phyloP scores from a whole-genome alignment of 2,329 filamentous ascomycete genomes.

The Fusarium xyrophilum region DNA sequence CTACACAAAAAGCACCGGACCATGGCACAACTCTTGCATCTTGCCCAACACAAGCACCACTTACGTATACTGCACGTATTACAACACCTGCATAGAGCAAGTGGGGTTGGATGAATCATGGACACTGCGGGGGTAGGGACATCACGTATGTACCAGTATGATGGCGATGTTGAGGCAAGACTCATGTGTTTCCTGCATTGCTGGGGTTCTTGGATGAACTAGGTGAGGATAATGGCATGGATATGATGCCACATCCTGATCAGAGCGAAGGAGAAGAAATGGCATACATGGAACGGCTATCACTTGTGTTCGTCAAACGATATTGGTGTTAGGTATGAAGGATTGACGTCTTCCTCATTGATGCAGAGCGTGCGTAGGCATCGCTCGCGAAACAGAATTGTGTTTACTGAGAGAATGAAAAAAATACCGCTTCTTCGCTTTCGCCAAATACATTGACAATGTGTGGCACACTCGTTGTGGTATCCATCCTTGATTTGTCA shows the following conservation, averaged over 20 bases:
- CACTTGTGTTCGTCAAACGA: background rate
- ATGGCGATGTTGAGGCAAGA: background rate
- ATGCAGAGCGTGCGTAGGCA: slow-evolving; percentile 22
- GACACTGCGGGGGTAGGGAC: background rate
- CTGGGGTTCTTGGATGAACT: background rate
- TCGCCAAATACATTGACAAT: slow-evolving; percentile 31
- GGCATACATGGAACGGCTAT: background rate
- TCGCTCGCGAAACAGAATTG: slow-evolving; percentile 22
- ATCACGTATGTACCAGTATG: background rate
- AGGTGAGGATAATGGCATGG: slow-evolving; percentile 6
- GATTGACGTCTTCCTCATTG: slow-evolving; percentile 36
- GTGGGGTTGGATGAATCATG: background rate
- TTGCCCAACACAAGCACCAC: slow-evolving; percentile 3
- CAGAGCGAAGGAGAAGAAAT: background rate
- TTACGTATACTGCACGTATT: background rate
- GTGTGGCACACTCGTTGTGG: slow-evolving; percentile 21
- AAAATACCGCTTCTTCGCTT: slow-evolving; percentile 34
- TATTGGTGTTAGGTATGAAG: slow-evolving; percentile 6
- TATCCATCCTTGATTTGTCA: slow-evolving; percentile 13
- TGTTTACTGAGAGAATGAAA: slow-evolving; percentile 24
- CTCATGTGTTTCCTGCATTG: background rate
- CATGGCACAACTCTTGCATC: slow-evolving; percentile 12
- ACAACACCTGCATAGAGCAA: background rate
- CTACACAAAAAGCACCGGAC: slow-evolving; percentile 22
- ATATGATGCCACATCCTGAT: slow-evolving; percentile 10